Percentiles rank a stretch among this genome's conserved stretches.
phyloP scores from a whole-genome alignment of 768 basidiomycete genomes.

The Amanita rubescens region DNA sequence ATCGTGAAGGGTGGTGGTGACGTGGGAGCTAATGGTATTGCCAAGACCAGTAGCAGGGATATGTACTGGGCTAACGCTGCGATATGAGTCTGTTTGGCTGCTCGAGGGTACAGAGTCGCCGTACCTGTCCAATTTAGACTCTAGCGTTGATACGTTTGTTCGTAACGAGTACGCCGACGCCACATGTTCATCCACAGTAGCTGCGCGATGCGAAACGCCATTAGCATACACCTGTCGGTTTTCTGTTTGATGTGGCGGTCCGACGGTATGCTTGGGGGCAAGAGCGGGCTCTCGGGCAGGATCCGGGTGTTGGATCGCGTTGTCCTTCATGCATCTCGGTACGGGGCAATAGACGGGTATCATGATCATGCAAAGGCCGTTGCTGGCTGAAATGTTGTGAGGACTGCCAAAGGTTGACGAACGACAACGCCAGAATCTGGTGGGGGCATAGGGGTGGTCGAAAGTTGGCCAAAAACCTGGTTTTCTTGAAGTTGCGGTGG shows the following conservation, averaged over 20 bases:
- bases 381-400: neutral
- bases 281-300: neutral
- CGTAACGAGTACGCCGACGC: neutral
- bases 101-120: neutral
- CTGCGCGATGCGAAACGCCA: neutral
- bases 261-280: neutral
- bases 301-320: neutral
- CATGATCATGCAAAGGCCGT: neutral
- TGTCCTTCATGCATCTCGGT: neutral
- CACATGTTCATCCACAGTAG: neutral
- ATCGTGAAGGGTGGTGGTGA: neutral
- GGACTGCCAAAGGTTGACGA: neutral
- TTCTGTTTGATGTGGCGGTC: neutral
- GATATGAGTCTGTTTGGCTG: conserved; percentile 2
- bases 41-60: neutral
- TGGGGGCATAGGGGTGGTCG: neutral
- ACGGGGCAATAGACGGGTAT: neutral
- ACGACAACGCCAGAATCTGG: neutral
- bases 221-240: neutral
- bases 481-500: neutral
- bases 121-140: neutral
- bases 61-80: neutral
- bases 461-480: neutral
- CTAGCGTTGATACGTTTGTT: neutral
- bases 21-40: neutral